These are phyloP conservation scores for Hypomontagnella monticulosa DNA, from an alignment of 495 filamentous ascomycete species.

Conservation along the genomic window DNA sequence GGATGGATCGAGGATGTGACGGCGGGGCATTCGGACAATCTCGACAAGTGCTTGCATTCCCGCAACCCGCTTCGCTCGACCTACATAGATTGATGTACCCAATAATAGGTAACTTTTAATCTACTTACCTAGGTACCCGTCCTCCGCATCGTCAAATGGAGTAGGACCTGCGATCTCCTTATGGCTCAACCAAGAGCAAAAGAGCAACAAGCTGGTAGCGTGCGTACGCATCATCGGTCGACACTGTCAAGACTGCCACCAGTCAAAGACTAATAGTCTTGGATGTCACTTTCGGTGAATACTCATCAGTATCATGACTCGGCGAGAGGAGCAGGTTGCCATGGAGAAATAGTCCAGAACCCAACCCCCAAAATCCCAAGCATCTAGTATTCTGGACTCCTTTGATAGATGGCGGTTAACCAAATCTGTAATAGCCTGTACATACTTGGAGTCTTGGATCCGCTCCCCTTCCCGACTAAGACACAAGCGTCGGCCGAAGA, in stretches of 20 bases:
- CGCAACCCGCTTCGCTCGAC: slow-evolving; percentile 38
- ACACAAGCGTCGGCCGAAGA: slow-evolving; percentile 31
- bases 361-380: slow-evolving; percentile 13
- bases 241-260: no score
- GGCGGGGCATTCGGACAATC: slow-evolving; percentile 42
- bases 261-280: not conserved
- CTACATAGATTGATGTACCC: slow-evolving; percentile 16
- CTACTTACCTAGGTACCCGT: slow-evolving; percentile 26
- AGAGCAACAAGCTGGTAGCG: no score
- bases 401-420: slow-evolving; percentile 23
- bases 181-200: no score
- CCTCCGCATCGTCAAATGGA: slow-evolving; percentile 35
- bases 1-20: slow-evolving; percentile 41
- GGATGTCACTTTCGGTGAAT: not conserved
- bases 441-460: slow-evolving; percentile 6
- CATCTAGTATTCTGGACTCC: slow-evolving; percentile 12
- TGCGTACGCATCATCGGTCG: no score
- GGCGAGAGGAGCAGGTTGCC: not conserved
- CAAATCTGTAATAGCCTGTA: slow-evolving; percentile 28
- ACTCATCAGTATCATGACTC: slow-evolving; percentile 17
- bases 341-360: slow-evolving; percentile 15
- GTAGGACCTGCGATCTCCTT: slow-evolving; percentile 19
- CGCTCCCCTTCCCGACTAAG: slow-evolving; percentile 23
- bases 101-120: slow-evolving; percentile 38
- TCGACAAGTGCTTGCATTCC: slow-evolving; percentile 40